These are phyloP conservation scores for Setaria viridis DNA, from an alignment of 202 grass and related monocot species.

Conservation along the genomic window DNA sequence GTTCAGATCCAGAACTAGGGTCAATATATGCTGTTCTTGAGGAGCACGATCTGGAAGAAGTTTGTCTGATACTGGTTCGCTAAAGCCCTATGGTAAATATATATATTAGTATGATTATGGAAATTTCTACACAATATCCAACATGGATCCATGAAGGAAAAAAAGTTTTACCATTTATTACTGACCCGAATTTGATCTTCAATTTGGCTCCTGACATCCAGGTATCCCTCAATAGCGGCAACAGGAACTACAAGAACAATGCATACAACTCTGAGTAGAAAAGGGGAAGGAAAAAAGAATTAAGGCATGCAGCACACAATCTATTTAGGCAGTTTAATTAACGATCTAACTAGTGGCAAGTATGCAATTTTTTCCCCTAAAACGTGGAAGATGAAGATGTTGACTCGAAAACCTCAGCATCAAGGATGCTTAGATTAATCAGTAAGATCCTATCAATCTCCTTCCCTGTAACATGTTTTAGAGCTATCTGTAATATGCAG, in stretches of 20 bases:
- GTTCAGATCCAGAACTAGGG: conserved; percentile 94
- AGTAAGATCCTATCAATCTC: too few species aligned
- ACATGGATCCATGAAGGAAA: conserved; percentile 32
- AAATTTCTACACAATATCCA: conserved; percentile 36
- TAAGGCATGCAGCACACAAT: conserved; percentile 25
- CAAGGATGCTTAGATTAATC: too few species aligned
- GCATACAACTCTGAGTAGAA: conserved; percentile 28
- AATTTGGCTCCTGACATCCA: conserved; percentile 80
- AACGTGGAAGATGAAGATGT: too few species aligned
- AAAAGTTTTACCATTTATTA: conserved; percentile 44
- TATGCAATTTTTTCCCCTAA: too few species aligned
- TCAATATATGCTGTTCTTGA: conserved; percentile 94
- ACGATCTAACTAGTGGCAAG: too few species aligned
- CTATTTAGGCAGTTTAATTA: background rate
- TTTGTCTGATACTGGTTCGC: conserved; percentile 97
- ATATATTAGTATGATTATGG: conserved; percentile 34
- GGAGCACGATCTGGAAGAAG: conserved; percentile 94
- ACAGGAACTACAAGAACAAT: conserved; percentile 70
- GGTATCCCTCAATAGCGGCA: conserved; percentile 69
- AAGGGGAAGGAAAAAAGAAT: conserved; percentile 20
- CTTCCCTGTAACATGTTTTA: too few species aligned
- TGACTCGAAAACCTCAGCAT: too few species aligned
- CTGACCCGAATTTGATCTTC: conserved; percentile 93
- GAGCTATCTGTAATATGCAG: too few species aligned
- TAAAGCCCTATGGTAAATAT: conserved; percentile 74